Conservation (phyloP, 2,329 filamentous ascomycete genomes). For the Onygena corvina region DNA sequence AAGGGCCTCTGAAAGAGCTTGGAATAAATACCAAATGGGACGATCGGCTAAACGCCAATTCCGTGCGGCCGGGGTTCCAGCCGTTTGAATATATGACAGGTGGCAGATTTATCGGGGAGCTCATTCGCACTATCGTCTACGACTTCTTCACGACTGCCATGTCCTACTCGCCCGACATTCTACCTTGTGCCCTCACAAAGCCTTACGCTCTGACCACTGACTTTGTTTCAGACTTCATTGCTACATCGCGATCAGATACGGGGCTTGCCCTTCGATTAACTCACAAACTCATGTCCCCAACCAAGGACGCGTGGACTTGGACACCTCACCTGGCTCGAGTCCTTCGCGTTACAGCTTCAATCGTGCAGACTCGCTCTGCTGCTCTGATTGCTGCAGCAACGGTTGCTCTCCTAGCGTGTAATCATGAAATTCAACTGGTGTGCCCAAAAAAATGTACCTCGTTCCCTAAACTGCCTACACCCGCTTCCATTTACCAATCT, state of each 20-base stretch:
- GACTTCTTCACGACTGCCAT: conserved; percentile 45
- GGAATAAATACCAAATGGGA: conserved; percentile 58
- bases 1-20: conserved; percentile 48
- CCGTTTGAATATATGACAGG: conserved; percentile 70
- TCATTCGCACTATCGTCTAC: conserved; percentile 54
- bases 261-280: conserved; percentile 33
- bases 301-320: conserved; percentile 44
- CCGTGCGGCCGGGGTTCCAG: conserved; percentile 59
- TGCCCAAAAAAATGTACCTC: conserved; percentile 15
- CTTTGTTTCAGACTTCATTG: conserved; percentile 56
- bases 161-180: conserved; percentile 26
- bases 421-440: conserved; percentile 47
- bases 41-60: conserved; percentile 47
- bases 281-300: conserved; percentile 40
- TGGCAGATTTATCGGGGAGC: conserved; percentile 59
- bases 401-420: conserved; percentile 53
- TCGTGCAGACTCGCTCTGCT: conserved; percentile 57
- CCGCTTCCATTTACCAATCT: conserved; percentile 8
- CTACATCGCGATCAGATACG: conserved; percentile 37
- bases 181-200: conserved; percentile 44
- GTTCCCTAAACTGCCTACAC: conserved; percentile 4
- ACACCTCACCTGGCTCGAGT: conserved; percentile 45
- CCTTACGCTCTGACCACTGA: conserved; percentile 54
- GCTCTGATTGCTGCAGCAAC: conserved; percentile 58
- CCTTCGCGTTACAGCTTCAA: conserved; percentile 52